phyloP scores from a whole-genome alignment of 2,329 filamentous ascomycete genomes.

The Botrytis sinoallii region DNA sequence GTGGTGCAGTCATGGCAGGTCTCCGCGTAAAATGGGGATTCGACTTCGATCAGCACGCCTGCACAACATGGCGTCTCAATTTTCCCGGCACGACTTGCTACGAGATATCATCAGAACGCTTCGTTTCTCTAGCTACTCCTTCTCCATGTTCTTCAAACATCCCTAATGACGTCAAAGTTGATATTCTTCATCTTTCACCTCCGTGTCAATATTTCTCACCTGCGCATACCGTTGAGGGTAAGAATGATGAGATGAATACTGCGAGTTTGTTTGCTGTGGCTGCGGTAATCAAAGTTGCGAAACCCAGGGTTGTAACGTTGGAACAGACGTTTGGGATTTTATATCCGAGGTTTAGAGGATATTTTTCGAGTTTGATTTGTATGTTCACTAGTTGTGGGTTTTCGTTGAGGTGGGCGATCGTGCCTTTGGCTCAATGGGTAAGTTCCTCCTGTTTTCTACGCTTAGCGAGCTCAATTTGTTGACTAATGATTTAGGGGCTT shows the following conservation, averaged over 20 bases:
- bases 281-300: slow-evolving; percentile 53
- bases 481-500: slow-evolving; percentile 20
- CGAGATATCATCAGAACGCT: slow-evolving; percentile 47
- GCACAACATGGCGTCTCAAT: slow-evolving; percentile 30
- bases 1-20: slow-evolving; percentile 58
- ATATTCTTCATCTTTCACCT: slow-evolving; percentile 72
- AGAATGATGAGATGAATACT: slow-evolving; percentile 65
- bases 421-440: slow-evolving; percentile 50
- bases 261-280: slow-evolving; percentile 54
- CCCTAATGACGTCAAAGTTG: slow-evolving; percentile 46
- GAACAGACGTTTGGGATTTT: slow-evolving; percentile 75
- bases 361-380: slow-evolving; percentile 58
- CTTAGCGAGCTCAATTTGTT: not conserved
- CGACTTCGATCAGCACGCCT: slow-evolving; percentile 49
- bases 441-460: slow-evolving; percentile 2
- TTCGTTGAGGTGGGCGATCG: slow-evolving; percentile 65
- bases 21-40: slow-evolving; percentile 59
- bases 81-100: slow-evolving; percentile 45
- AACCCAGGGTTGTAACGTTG: slow-evolving; percentile 69
- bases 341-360: slow-evolving; percentile 49
- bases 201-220: slow-evolving; percentile 76
- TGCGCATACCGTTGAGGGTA: slow-evolving; percentile 59
- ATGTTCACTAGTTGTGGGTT: slow-evolving; percentile 65
- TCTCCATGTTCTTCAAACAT: not conserved
- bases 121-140: slow-evolving; percentile 41